Percentiles rank a stretch among this genome's conserved stretches.
Evolutionary conservation across 768 basidiomycete genomes (phyloP).

Genomic region (Boletus sp.): DNA sequence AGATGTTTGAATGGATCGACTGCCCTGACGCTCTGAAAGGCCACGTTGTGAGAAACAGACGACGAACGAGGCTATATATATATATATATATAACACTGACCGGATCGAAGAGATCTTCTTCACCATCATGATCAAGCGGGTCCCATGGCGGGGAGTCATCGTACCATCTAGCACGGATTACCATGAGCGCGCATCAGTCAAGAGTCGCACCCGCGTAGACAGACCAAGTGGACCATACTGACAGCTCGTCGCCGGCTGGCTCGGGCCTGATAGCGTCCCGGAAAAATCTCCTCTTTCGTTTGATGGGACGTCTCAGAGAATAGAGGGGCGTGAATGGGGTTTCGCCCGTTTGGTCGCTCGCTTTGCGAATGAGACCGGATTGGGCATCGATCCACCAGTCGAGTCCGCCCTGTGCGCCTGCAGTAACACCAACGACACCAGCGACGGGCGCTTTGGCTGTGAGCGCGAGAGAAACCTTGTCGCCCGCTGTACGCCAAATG

Average conservation of each 20-base stretch:
- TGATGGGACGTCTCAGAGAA: conserved; percentile 13
- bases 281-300: conserved; percentile 11
- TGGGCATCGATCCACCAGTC: conserved; percentile 19
- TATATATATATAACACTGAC: no score
- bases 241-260: conserved; percentile 18
- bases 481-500: conserved; percentile 12
- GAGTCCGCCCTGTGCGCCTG: not conserved
- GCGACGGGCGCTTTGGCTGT: conserved; percentile 8
- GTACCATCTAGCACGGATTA: conserved; percentile 18
- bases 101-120: conserved; percentile 17
- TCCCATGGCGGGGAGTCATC: conserved; percentile 21
- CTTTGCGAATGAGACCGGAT: conserved; percentile 19
- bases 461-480: conserved; percentile 21
- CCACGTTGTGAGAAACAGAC: not conserved
- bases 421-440: not conserved
- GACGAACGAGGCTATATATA: no score
- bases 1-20: conserved; percentile 12
- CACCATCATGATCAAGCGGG: conserved; percentile 26
- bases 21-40: not conserved
- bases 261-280: conserved; percentile 11
- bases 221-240: conserved; percentile 1
- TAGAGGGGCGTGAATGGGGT: conserved; percentile 21
- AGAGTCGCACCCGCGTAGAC: no score
- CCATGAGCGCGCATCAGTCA: not conserved
- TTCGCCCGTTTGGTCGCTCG: conserved; percentile 11